Evolutionary conservation across 2,329 filamentous ascomycete species (phyloP), one percentile per base, ranked within the genome.

Genomic region (Stemphylium vesicarium): DNA sequence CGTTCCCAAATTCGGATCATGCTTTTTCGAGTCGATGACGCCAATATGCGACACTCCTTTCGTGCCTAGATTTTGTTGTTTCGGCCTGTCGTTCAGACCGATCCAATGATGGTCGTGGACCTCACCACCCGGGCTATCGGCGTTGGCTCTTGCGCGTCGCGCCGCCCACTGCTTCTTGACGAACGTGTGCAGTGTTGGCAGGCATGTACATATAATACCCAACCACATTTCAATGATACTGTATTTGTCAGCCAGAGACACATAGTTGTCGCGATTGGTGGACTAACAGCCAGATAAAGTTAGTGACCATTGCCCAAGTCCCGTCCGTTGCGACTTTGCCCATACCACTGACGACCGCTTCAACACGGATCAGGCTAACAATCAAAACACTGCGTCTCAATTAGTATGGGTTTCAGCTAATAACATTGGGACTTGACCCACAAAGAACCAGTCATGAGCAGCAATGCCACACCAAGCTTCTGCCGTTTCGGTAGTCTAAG

Each of bases 251-350:
- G 50, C 22, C 22, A 9, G n/a, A 7, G 38, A 32, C 4, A 6
- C 2, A 1, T 6, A 10, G 5, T 7, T 26, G 11, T 4, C 4
- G 4, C 4, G 18, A 8, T 16, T 2, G 20, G 13, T 11, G 7
- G n/a, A 53, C 59, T 2, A 39, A 64, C 61, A 64, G 20, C 61
- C 61, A 64, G n/a, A 53, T 56, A 10, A 64, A 62, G 29, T 62
- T 62, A 8, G 38, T 26, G 6, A 58, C 59, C 61, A 62, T 58
- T 0, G 42, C 61, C 54, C 54, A 64, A 12, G 56, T 62, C 3
- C 49, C 61, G 24, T 64, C 61, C 2, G 44, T 41, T 3, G 61
- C 46, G 4, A 55, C 36, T 2, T 37, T 24, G 4, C 48, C 33
- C 59, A 60, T 62, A 1, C 54, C 52, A 4, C 32, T 20, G 13